Base-by-base conservation (phyloP, 805 yeast species). In the Kazachstania taianensis region DNA sequence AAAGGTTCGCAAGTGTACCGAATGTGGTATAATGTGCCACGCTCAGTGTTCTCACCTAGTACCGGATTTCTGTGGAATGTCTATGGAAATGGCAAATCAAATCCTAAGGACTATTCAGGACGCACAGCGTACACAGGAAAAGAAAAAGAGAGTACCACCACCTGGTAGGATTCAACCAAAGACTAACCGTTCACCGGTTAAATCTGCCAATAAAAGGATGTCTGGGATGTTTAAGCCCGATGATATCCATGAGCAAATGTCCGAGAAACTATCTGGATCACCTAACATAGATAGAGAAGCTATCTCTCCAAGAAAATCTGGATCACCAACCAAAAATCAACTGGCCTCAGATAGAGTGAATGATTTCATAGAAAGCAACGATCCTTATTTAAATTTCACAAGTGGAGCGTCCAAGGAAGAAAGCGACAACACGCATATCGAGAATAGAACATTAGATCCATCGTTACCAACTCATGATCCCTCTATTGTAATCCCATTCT, bases 31-130 rank as follows among this genome's bases (percentile, higher is more conserved):
- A 15, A 84, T 89, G 80, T 89, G 95, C 51, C 99, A 92, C 55
- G 73, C 92, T 3, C 76, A 77, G 30, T 92, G 99, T 65, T 79
- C 89, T 9, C 96, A 86, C 52, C 67, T 87, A 50, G 97, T 92
- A 16, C 99, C 99, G 1, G 97, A 92, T 57, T 84, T 92, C 59
- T 92, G 99, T 67, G 98, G 98, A 39, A 89, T 92, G 94, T 73
- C 95, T 2, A 85, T 92, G 87, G 96, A 85, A 53, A 83, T 81
- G 72, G 97, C 96, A 3, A 86, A 85, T 52, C 81, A 81, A 58
- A 85, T 92, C 43, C 62, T 92, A 40, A 73, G 72, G 38, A 84
- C 96, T 7, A 86, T 89, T 53, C 80, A 81, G 54, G 73, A 79
- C 28, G 77, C 96, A 2, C 72, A 73, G 48, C 68, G 57, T 17